Base-by-base conservation (phyloP, 805 yeast species). In the Komagataella populi region DNA sequence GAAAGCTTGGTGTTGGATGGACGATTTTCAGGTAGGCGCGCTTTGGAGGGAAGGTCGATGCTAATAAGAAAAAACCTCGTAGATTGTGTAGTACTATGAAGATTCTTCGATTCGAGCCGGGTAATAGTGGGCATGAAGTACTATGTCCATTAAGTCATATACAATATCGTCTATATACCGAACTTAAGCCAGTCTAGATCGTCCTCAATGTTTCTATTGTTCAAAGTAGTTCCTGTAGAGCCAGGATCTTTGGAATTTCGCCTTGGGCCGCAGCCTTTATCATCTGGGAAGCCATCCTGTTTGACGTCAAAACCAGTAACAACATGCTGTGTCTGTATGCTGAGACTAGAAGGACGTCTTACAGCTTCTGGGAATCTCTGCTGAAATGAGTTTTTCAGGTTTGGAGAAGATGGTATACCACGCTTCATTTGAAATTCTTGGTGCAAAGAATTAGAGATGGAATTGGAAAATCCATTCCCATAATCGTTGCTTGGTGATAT, bases 361-460 rank as follows among this genome's bases (percentile, higher is more conserved):
- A 14, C 39, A 30, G 39, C 14, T 14, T 30, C 39, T 30, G 39
- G 39, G 8, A 30, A 30, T 10, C 39, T 30, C 39, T 30, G 39
- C 39, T 30, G 39, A 10, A 30, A 30, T 14, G 39, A 30, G 39
- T 30, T 30, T 30, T 30, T 30, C 39, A 30, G 39, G 16, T 12
- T 43, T 6, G 22, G 46, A 8, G 23, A 44, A 7, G 50, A 50
- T 10, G 46, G 50, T n/a, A 52, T 54, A 6, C 56, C 56, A 20
- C 56, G 49, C 46, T 54, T 54, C 55, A 53, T 48, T 23, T 54
- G 50, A 49, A 53, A 53, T 39, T 54, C 56, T 30, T 54, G 52
- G 45, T 54, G 54, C 23, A 54, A 47, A 44, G 47, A 51, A 18
- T 48, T 51, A 10, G 55, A 53, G 12, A 44, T 44, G 46, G 46